Conservation (phyloP, 257 asterid genomes). For the Penstemon davidsonii region DNA sequence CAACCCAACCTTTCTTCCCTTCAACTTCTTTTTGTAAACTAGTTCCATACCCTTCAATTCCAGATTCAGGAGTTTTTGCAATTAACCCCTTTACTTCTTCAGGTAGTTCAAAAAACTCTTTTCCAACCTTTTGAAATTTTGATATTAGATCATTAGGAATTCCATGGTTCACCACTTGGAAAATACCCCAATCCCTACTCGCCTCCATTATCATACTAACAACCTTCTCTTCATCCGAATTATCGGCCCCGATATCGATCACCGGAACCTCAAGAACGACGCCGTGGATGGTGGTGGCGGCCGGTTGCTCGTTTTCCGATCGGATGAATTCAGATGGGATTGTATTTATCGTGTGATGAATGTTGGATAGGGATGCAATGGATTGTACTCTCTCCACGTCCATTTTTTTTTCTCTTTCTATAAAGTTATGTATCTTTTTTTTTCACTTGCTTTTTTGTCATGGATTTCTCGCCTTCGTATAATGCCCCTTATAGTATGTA, state of each 20-base stretch:
- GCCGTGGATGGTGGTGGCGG: slow-evolving; percentile 46
- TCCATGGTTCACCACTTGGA: slow-evolving; percentile 69
- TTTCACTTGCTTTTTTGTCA: too few species aligned
- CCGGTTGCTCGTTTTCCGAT: slow-evolving; percentile 55
- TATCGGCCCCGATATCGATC: slow-evolving; percentile 36
- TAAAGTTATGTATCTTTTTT: too few species aligned
- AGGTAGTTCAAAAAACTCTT: slow-evolving; percentile 54
- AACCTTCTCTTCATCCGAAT: slow-evolving; percentile 22
- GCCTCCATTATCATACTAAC: slow-evolving; percentile 38
- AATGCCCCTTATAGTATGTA: too few species aligned
- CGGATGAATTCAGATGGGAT: slow-evolving; percentile 54
- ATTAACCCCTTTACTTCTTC: slow-evolving; percentile 44
- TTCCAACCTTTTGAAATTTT: slow-evolving; percentile 50
- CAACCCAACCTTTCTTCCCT: slow-evolving; percentile 89
- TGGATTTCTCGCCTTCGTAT: too few species aligned
- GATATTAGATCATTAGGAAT: slow-evolving; percentile 41
- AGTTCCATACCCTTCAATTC: slow-evolving; percentile 75
- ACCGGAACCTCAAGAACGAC: slow-evolving; percentile 54
- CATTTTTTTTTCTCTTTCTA: slow-evolving; percentile 22
- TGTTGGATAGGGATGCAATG: slow-evolving; percentile 38
- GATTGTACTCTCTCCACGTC: slow-evolving; percentile 49
- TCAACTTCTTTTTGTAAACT: slow-evolving; percentile 50
- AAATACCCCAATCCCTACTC: slow-evolving; percentile 56
- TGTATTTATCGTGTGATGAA: slow-evolving; percentile 16
- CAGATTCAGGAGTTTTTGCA: slow-evolving; percentile 46